Evolutionary conservation across 2,329 filamentous ascomycete genomes (phyloP).

Genomic region (Pseudogymnoascus sp.): DNA sequence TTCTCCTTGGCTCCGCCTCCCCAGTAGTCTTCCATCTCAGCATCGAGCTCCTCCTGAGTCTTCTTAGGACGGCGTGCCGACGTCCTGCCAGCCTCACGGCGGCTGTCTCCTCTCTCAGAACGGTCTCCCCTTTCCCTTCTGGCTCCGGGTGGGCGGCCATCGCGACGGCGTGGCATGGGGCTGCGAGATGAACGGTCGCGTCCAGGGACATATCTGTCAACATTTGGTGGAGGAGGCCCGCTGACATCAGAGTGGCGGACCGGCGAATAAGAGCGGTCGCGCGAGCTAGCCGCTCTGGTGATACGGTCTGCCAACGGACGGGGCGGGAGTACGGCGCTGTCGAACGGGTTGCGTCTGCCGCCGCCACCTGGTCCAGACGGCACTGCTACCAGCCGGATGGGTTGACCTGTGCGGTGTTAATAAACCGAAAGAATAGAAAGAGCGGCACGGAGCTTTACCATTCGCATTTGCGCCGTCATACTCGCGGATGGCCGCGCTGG

Average conservation of each 20-base stretch:
- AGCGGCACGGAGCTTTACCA: slow-evolving; percentile 38
- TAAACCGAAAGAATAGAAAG: not conserved
- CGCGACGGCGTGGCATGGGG: slow-evolving; percentile 48
- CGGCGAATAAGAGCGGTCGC: slow-evolving; percentile 59
- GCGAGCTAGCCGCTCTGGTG: slow-evolving; percentile 41
- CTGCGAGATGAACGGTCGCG: slow-evolving; percentile 45
- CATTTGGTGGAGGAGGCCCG: slow-evolving; percentile 27
- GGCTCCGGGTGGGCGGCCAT: slow-evolving; percentile 46
- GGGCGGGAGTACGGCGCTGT: slow-evolving; percentile 48
- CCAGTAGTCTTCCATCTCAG: slow-evolving; percentile 97
- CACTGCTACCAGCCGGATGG: slow-evolving; percentile 67
- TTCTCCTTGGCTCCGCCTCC: slow-evolving; percentile 38
- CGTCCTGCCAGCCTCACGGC: slow-evolving; percentile 38
- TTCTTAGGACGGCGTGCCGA: slow-evolving; percentile 62
- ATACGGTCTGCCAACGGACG: slow-evolving; percentile 56
- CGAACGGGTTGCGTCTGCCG: slow-evolving; percentile 48
- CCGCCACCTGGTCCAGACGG: slow-evolving; percentile 38
- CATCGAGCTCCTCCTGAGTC: slow-evolving; percentile 86
- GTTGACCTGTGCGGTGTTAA: slow-evolving; percentile 52
- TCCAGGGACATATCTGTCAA: slow-evolving; percentile 31
- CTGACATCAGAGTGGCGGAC: slow-evolving; percentile 31
- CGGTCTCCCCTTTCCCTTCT: slow-evolving; percentile 32
- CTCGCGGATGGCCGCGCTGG: slow-evolving; percentile 66
- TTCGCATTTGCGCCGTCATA: slow-evolving; percentile 90
- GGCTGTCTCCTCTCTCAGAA: slow-evolving; percentile 31